Conservation (phyloP, 2,329 filamentous ascomycete species). For the Pyrenophora tritici-repentis region DNA sequence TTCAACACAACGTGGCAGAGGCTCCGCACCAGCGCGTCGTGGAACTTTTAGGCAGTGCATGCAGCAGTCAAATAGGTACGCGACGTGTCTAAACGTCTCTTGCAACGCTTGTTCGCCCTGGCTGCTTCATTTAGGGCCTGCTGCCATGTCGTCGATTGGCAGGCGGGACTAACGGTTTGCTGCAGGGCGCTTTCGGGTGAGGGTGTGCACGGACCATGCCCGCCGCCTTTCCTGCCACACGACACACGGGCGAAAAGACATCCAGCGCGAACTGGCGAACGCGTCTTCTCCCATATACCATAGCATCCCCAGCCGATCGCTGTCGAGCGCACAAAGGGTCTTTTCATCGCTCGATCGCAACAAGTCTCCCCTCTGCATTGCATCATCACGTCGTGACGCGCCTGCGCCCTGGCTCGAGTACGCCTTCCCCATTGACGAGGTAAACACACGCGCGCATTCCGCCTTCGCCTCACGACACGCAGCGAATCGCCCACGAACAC, state of each 20-base stretch:
- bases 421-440: slow-evolving; percentile 23
- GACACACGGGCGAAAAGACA: slow-evolving; percentile 24
- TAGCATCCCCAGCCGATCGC: slow-evolving; percentile 30
- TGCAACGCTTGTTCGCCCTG: neutral
- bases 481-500: slow-evolving; percentile 34
- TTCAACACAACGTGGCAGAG: neutral
- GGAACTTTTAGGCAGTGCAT: neutral
- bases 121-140: slow-evolving; percentile 24
- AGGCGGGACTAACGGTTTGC: slow-evolving; percentile 20
- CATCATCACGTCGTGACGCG: slow-evolving; percentile 21
- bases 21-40: slow-evolving; percentile 14
- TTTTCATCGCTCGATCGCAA: slow-evolving; percentile 24
- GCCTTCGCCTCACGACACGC: slow-evolving; percentile 22
- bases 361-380: slow-evolving; percentile 17
- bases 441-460: slow-evolving; percentile 29
- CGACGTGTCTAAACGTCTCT: neutral
- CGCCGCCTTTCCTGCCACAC: slow-evolving; percentile 14
- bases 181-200: slow-evolving; percentile 17
- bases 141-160: slow-evolving; percentile 23
- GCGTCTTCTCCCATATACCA: slow-evolving; percentile 31
- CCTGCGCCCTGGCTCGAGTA: slow-evolving; percentile 18
- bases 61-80: neutral
- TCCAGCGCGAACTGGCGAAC: slow-evolving; percentile 31
- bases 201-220: slow-evolving; percentile 11
- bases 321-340: slow-evolving; percentile 31